phyloP scores from a whole-genome alignment of 768 basidiomycete genomes.

The Hebeloma cylindrosporum region DNA sequence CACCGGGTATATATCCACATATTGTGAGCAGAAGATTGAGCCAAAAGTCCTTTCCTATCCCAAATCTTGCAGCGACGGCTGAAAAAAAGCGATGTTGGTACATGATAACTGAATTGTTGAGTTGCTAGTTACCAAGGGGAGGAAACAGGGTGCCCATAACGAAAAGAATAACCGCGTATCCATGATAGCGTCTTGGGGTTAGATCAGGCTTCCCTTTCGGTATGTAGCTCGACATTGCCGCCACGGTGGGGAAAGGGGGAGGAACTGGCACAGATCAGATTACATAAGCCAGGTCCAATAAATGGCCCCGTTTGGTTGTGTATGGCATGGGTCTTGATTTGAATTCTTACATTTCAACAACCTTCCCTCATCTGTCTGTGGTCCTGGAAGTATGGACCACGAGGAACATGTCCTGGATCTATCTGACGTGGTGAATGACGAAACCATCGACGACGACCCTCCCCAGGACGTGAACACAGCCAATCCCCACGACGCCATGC shows the following conservation, averaged over 20 bases:
- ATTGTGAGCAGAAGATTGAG: constrained; percentile 87
- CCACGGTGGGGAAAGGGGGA: constrained; percentile 14
- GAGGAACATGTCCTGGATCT: constrained; percentile 71
- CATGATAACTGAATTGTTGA: constrained; percentile 3
- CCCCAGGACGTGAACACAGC: constrained; percentile 31
- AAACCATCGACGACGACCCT: constrained; percentile 62
- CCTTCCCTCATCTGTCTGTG: neutral
- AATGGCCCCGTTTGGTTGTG: too few relatives aligned
- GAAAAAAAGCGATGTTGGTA: constrained; percentile 12
- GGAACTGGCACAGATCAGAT: constrained; percentile 11
- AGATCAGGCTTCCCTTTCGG: constrained; percentile 53
- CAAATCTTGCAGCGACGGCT: constrained; percentile 95
- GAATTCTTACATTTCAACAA: neutral
- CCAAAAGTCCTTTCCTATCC: constrained; percentile 89
- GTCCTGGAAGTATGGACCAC: constrained; percentile 38
- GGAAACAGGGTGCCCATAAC: constrained; percentile 89
- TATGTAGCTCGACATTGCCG: constrained; percentile 35
- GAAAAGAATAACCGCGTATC: constrained; percentile 78
- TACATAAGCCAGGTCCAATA: constrained; percentile 10
- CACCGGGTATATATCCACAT: constrained; percentile 88
- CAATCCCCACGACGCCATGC: constrained; percentile 33
- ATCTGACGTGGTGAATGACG: constrained; percentile 85
- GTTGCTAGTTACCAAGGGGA: constrained; percentile 66
- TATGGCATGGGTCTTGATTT: neutral
- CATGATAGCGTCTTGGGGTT: constrained; percentile 76